These are phyloP conservation scores for Debaryomyces sp. DNA, from an alignment of 1,139 yeast genomes.

Conservation along the genomic window DNA sequence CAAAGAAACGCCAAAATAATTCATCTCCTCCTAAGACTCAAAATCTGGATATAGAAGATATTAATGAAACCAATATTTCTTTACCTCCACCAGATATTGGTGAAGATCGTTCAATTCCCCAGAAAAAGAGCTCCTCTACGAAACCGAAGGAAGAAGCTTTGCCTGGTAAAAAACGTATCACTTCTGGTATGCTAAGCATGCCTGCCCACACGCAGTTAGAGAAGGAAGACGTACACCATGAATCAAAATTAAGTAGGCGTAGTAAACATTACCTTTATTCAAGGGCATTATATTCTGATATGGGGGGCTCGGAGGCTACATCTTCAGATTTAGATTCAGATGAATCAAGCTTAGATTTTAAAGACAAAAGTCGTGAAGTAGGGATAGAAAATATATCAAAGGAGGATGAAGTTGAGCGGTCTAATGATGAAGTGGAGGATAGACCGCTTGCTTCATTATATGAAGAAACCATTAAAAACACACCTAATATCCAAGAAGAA, in stretches of 20 bases:
- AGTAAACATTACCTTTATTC: neutral
- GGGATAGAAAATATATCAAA: neutral
- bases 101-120: slow-evolving; percentile 28
- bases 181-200: slow-evolving; percentile 64
- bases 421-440: neutral
- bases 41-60: slow-evolving; percentile 4
- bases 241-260: neutral
- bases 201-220: slow-evolving; percentile 32
- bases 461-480: neutral
- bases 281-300: slow-evolving; percentile 2
- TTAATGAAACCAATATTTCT: slow-evolving; percentile 26
- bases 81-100: slow-evolving; percentile 39
- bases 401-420: no score
- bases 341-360: neutral
- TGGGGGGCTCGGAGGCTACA: neutral
- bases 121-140: slow-evolving; percentile 19
- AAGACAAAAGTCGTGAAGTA: neutral
- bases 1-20: slow-evolving; percentile 7
- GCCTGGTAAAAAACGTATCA: slow-evolving; percentile 44
- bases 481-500: slow-evolving; percentile 10
- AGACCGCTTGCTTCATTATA: neutral
- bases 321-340: neutral
- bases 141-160: slow-evolving; percentile 14
- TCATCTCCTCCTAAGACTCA: neutral
- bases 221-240: slow-evolving; percentile 18